Base-by-base conservation (phyloP, 1,284 basidiomycete species). In the Tetrapyrgos nigripes region DNA sequence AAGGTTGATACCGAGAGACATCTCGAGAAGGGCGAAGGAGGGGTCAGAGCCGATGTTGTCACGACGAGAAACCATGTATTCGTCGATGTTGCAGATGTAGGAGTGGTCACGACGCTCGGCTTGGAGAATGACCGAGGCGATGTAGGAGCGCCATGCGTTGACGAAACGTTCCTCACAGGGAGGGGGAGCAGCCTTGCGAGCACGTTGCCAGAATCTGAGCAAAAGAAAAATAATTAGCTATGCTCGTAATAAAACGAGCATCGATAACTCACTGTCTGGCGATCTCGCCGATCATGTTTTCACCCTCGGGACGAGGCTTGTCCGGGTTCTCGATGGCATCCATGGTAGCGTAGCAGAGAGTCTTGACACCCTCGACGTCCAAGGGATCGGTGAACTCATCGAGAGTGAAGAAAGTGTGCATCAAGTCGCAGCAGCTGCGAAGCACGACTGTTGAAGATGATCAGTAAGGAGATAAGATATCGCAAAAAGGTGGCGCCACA, bases 301-400 rank as follows among this genome's bases (percentile, higher is more conserved):
- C 70, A 23, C 62, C 70, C 31, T 63, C 53, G 23, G 69, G 69
- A 3, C 70, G 66, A 31, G 66, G 66, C 14, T 51, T 64, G 45
- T 65, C 49, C 13, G 66, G 66, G 24, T 67, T 62, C 26, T 47
- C 50, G n/a, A 68, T 40, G 1, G 61, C 66, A 27, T 68, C 68
- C 55, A 71, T 67, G 14, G 63, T 66, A 4, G 58, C 48, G 4
- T 70, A 62, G 23, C 53, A 58, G 3, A 58, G 57, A 1, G 46
- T 47, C 6, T 59, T 55, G 17, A 62, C 65, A 4, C 57, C 63
- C 1, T 59, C 51, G 10, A 49, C 63, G 58, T 64, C 37, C 51
- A 70, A 52, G 33, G 70, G 62, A 64, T 79, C 70, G 52, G 77
- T 68, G 63, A 74, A 68, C 55, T 72, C 68, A 37, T 76, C 73